Evolutionary conservation across 768 basidiomycete genomes (phyloP).

Genomic region (Kwoniella pini): DNA sequence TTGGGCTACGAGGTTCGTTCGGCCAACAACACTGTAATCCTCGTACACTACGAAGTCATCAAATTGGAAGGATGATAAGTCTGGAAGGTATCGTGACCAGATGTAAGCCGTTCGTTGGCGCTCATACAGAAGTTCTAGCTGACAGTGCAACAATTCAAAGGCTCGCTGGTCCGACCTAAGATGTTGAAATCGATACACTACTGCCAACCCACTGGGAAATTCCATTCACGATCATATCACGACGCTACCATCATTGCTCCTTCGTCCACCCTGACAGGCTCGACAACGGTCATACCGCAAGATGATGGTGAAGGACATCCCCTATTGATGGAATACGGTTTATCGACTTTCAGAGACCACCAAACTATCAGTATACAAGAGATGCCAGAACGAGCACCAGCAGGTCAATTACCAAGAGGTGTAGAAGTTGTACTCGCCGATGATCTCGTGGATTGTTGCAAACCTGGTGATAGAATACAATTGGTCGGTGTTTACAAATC

Average conservation of each 20-base stretch:
- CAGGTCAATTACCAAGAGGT: conserved; percentile 92
- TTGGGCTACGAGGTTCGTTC: conserved; percentile 94
- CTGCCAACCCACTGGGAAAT: conserved; percentile 79
- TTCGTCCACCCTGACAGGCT: conserved; percentile 67
- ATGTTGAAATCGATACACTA: conserved; percentile 97
- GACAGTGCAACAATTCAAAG: conserved; percentile 34
- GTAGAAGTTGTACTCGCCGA: conserved; percentile 95
- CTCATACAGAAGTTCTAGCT: neutral
- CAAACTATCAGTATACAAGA: conserved; percentile 98
- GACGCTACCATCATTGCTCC: conserved; percentile 78
- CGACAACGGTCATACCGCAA: conserved; percentile 70
- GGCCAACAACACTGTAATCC: conserved; percentile 98
- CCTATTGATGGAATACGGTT: conserved; percentile 88
- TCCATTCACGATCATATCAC: conserved; percentile 86
- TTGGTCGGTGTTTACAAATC: conserved; percentile 93
- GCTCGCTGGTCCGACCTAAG: conserved; percentile 93
- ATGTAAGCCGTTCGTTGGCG: conserved; percentile 58
- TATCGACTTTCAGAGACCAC: conserved; percentile 89
- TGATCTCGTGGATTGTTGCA: conserved; percentile 94
- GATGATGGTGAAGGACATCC: conserved; percentile 85
- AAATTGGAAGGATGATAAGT: conserved; percentile 94
- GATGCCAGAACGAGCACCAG: conserved; percentile 98
- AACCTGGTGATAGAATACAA: conserved; percentile 96
- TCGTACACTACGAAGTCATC: conserved; percentile 78
- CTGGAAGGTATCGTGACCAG: conserved; percentile 97